These are phyloP conservation scores for Calonectria pteridis DNA, from an alignment of 2,329 filamentous ascomycete species.

Conservation along the genomic window DNA sequence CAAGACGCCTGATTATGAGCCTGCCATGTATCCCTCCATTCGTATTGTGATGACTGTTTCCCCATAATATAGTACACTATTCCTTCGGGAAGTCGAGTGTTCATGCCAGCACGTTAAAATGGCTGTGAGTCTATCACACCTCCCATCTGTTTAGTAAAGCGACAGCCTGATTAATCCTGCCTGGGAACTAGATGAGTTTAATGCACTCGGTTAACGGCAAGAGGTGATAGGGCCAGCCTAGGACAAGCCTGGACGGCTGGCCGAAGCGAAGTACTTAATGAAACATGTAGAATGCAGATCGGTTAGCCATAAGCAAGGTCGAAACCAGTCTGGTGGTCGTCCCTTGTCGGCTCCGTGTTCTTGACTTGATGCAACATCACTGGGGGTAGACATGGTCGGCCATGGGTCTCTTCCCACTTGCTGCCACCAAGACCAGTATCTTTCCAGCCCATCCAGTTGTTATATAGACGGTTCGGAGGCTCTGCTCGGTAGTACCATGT, in stretches of 20 bases:
- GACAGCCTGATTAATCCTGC: slow-evolving; percentile 8
- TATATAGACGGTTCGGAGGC: slow-evolving; percentile 69
- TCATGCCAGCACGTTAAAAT: not conserved
- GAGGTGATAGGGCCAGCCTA: slow-evolving; percentile 5
- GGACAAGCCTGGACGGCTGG: slow-evolving; percentile 17
- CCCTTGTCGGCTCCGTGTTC: slow-evolving; percentile 64
- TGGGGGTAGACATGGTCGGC: slow-evolving; percentile 69
- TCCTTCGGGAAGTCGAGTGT: slow-evolving; percentile 8
- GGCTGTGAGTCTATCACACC: not conserved
- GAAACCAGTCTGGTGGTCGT: slow-evolving; percentile 55
- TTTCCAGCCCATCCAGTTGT: slow-evolving; percentile 73
- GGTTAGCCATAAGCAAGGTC: slow-evolving; percentile 54
- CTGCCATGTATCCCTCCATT: slow-evolving; percentile 31
- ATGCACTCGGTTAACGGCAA: not conserved
- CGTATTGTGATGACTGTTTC: slow-evolving; percentile 34
- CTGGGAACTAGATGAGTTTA: not conserved
- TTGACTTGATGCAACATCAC: slow-evolving; percentile 73
- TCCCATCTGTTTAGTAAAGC: not conserved
- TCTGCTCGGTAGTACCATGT: slow-evolving; percentile 73
- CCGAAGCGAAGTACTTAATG: slow-evolving; percentile 9
- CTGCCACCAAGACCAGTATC: slow-evolving; percentile 67
- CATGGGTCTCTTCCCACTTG: slow-evolving; percentile 68
- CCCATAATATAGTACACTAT: slow-evolving; percentile 36
- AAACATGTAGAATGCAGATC: not conserved
- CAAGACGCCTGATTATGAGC: slow-evolving; percentile 45